Conservation (phyloP, 106 monocot species). For the Dendrobium chrysotoxum region DNA sequence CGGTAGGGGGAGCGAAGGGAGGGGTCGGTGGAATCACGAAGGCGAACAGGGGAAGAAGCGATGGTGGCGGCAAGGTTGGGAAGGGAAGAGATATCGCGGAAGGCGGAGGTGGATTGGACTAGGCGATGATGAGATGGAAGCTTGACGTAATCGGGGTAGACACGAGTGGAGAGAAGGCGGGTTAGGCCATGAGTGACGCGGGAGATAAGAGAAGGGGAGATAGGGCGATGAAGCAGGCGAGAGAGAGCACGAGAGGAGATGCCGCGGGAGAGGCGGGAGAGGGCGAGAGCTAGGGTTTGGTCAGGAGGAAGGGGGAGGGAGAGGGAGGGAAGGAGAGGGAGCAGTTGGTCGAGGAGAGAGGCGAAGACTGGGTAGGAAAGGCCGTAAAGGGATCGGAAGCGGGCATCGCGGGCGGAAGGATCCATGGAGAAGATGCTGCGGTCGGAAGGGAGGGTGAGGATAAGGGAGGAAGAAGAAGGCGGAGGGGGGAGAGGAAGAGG, state of each 20-base stretch:
- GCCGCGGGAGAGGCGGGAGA: conserved; percentile 46
- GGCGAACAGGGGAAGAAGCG: conserved; percentile 28
- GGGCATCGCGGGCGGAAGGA: conserved; percentile 38
- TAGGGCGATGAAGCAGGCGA: conserved; percentile 15
- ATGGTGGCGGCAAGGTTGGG: conserved; percentile 37
- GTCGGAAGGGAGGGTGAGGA: conserved; percentile 22
- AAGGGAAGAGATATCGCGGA: conserved; percentile 35
- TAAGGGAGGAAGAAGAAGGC: background rate
- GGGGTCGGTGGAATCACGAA: conserved; percentile 10
- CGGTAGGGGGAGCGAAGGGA: conserved; percentile 24
- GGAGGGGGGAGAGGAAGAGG: conserved; percentile 2
- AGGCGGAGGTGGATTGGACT: conserved; percentile 23
- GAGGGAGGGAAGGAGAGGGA: conserved; percentile 19
- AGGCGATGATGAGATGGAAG: conserved; percentile 33
- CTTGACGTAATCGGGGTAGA: conserved; percentile 47
- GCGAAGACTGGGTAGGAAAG: conserved; percentile 50
- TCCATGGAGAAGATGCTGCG: conserved; percentile 35
- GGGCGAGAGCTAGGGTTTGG: conserved; percentile 41
- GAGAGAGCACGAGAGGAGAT: conserved; percentile 36
- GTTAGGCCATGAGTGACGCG: conserved; percentile 50
- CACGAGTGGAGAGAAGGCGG: conserved; percentile 47
- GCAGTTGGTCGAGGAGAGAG: conserved; percentile 36
- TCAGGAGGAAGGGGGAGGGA: conserved; percentile 37
- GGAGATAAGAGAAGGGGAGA: conserved; percentile 41
- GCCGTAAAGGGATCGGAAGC: conserved; percentile 44